Conservation (phyloP, 306 rosid genomes). For the Chamaecrista fasciculata region DNA sequence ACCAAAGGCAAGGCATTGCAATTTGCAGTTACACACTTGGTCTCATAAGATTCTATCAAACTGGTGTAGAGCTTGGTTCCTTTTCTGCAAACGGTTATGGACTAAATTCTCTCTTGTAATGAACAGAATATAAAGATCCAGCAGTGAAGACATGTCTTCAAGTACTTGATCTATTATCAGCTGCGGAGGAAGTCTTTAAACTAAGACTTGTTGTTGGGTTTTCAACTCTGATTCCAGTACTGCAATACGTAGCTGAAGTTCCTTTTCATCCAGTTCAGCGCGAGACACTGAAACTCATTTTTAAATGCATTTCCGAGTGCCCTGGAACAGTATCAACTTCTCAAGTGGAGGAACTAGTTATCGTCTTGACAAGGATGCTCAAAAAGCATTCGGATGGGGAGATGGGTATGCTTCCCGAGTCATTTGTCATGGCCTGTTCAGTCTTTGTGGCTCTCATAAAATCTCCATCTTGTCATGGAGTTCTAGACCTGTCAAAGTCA, state of each 20-base stretch:
- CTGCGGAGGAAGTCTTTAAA: conserved; percentile 68
- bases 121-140: conserved; percentile 79
- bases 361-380: conserved; percentile 64
- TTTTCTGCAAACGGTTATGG: conserved; percentile 2
- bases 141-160: conserved; percentile 69
- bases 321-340: conserved; percentile 75
- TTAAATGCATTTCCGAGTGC: conserved; percentile 69
- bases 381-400: conserved; percentile 62
- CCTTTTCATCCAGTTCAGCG: conserved; percentile 86
- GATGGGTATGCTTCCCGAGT: conserved; percentile 73
- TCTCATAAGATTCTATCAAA: background rate
- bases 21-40: background rate
- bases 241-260: conserved; percentile 70
- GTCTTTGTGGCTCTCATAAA: conserved; percentile 62
- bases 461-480: conserved; percentile 59
- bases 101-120: conserved; percentile 35
- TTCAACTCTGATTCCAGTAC: conserved; percentile 77
- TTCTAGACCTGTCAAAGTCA: conserved; percentile 43
- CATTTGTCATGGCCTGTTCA: conserved; percentile 63
- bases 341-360: conserved; percentile 65
- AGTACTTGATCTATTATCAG: conserved; percentile 73
- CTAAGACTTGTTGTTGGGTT: conserved; percentile 80
- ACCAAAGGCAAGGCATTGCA: too few species aligned
- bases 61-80: background rate
- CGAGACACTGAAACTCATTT: conserved; percentile 69